Percentiles rank a stretch among this genome's conserved stretches.
Evolutionary conservation across 2,329 filamentous ascomycete species (phyloP).

Genomic region (Colletotrichum chrysophilum): DNA sequence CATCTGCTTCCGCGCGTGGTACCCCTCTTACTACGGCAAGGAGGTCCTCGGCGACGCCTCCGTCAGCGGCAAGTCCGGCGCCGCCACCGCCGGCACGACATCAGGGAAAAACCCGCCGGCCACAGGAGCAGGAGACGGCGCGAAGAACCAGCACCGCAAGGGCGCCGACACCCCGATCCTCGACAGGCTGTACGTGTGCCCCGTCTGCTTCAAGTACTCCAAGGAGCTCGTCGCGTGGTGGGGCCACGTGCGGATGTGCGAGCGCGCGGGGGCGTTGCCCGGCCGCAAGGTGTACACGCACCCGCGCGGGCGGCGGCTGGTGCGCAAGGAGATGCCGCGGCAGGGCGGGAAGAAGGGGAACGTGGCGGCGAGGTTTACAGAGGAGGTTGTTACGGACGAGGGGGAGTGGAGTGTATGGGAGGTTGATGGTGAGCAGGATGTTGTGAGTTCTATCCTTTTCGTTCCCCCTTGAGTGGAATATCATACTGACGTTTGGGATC

Average conservation of each 20-base stretch:
- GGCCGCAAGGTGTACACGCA: slow-evolving; percentile 78
- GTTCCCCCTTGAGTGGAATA: not conserved
- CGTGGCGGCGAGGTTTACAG: slow-evolving; percentile 40
- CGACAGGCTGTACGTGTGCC: slow-evolving; percentile 82
- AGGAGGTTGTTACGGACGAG: slow-evolving; percentile 58
- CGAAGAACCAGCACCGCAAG: slow-evolving; percentile 38
- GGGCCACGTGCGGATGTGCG: slow-evolving; percentile 64
- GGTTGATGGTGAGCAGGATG: slow-evolving; percentile 87
- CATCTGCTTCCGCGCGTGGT: slow-evolving; percentile 87
- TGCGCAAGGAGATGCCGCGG: slow-evolving; percentile 38
- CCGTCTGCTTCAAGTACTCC: slow-evolving; percentile 93
- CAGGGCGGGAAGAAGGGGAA: slow-evolving; percentile 39
- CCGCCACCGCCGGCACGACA: slow-evolving; percentile 12
- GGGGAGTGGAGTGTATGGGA: slow-evolving; percentile 89
- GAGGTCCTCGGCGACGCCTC: slow-evolving; percentile 63
- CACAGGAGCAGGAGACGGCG: slow-evolving; percentile 20
- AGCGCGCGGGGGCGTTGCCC: slow-evolving; percentile 55
- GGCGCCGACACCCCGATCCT: slow-evolving; percentile 49
- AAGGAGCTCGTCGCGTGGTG: slow-evolving; percentile 64
- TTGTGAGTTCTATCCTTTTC: slow-evolving; percentile 50
- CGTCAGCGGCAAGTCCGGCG: slow-evolving; percentile 16
- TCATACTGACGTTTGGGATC: too few relatives aligned
- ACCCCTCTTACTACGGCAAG: slow-evolving; percentile 87
- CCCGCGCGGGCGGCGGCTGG: slow-evolving; percentile 49
- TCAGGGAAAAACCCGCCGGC: not conserved